Evolutionary conservation across 2,329 filamentous ascomycete species (phyloP).

Genomic region (Diaporthe sp.): DNA sequence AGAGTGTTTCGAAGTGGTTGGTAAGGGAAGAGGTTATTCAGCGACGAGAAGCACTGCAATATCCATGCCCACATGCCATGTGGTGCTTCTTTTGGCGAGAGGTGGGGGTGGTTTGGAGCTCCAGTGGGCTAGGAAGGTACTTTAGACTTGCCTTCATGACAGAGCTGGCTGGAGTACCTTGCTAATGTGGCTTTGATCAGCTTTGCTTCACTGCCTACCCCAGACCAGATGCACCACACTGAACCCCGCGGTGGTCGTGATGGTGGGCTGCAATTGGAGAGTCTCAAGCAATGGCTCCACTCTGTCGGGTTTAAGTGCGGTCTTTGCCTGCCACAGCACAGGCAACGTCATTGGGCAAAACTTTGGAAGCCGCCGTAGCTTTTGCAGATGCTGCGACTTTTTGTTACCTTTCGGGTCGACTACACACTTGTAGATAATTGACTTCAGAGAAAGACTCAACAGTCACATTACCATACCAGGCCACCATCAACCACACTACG

Average conservation of each 20-base stretch:
- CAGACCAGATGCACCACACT: slow-evolving; percentile 22
- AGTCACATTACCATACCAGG: not conserved
- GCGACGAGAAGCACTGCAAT: not conserved
- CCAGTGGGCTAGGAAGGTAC: not conserved
- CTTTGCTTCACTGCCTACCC: slow-evolving; percentile 15
- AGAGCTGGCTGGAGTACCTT: not conserved
- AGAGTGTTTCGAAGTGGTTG: slow-evolving; percentile 22
- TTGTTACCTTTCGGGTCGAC: not conserved
- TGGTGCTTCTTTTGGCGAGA: not conserved
- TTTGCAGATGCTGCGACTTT: not conserved
- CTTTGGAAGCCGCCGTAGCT: not conserved
- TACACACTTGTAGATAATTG: not conserved
- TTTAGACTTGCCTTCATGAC: not conserved
- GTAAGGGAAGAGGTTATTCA: not conserved
- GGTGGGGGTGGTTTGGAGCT: slow-evolving; percentile 27
- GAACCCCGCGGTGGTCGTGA: not conserved
- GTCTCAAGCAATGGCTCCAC: not conserved
- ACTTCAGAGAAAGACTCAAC: not conserved
- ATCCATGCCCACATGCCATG: not conserved
- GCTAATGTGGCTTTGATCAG: not conserved
- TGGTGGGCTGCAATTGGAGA: slow-evolving; percentile 23
- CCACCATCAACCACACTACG: not conserved
- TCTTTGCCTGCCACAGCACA: slow-evolving; percentile 11
- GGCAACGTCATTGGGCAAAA: slow-evolving; percentile 31
- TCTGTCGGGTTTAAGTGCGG: slow-evolving; percentile 9